Evolutionary conservation across 305 asterid genomes (phyloP), one percentile per base, ranked within the genome.

Genomic region (Fraxinus greggii): DNA sequence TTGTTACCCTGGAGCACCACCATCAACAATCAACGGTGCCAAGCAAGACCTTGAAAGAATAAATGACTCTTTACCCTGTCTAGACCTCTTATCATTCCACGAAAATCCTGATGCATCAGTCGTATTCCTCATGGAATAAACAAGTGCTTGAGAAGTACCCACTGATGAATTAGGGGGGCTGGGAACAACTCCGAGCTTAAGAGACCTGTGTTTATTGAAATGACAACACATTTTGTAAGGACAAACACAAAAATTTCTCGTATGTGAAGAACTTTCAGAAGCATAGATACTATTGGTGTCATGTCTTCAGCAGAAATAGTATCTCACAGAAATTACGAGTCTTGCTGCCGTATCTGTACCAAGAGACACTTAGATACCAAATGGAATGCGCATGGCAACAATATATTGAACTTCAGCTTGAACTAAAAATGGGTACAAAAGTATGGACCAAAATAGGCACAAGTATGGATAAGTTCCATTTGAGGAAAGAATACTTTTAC

Each of bases 41-140:
- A 95, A 91, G 89, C 98, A 95, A 72, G 95, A 90, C 86, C 96
- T 85, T 45, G 93, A 86, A 29, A 95, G 97, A 76, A 87, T 74
- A 85, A 78, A 90, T 51, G 92, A 84, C 82, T 89, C 96, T 83
- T 88, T 93, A 63, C 94, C 95, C 80, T 88, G 97, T 86, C 96
- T 89, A 1, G 94, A 86, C 84, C 86, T 92, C 88, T 87, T 93
- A 84, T 89, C 96, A 85, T 86, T 89, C 97, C 92, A 89, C 1
- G 94, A 91, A 73, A 91, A 90, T 23, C 93, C 92, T 65, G 94
- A 89, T 3, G 86, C 88, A 83, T 92, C 97, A 19, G 90, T 82
- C n/a, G 94, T 89, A 82, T 85, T 91, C 86, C 95, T 89, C 76
- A 86, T 88, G 7, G 89, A 86, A 87, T 86, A 86, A 77, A 85